Evolutionary conservation across 768 basidiomycete species (phyloP), one percentile per base, ranked within the genome.

Genomic region (Xerocomus spinulosus): DNA sequence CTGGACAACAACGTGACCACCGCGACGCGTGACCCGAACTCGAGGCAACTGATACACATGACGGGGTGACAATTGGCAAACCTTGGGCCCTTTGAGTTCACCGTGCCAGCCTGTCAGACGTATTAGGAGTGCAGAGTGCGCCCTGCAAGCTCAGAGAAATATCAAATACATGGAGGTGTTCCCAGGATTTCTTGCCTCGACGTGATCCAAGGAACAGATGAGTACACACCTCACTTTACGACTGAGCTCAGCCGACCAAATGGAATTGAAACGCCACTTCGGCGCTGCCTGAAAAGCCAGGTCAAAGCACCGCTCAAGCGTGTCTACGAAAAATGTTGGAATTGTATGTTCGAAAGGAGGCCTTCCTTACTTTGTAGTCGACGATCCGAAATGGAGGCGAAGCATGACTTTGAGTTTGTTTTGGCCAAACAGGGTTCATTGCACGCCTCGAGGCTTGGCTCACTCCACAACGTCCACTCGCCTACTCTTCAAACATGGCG

Each of bases 401-500:
- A 28, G 26, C 26, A 28, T 10, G n/a, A 28, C 26, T 28, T 28
- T 5, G 5, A 6, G 26, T 66, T 66, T 66, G 64, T 66, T 38
- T 46, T 23, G 46, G 13, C 58, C 64, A 68, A 66, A 66, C 42
- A 66, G 2, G 50, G 56, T 38, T 32, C 38, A 56, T 54, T 46
- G 52, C 49, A 29, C 10, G 66, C 66, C 64, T 66, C 49, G 59
- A 62, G 66, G 64, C 52, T 59, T 53, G n/a, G n/a, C n/a, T n/a
- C n/a, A n/a, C n/a, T n/a, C n/a, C n/a, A n/a, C n/a, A n/a, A n/a
- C n/a, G n/a, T n/a, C n/a, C n/a, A n/a, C n/a, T 53, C 43, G 38
- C 46, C 34, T 41, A 43, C 46, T 52, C 42, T 32, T 30, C 44
- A 30, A 21, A 37, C 51, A 72, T 72, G 71, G 72, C 71, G 38